Conservation (phyloP, 495 filamentous ascomycete species). For the Aspergillus conjunctus region DNA sequence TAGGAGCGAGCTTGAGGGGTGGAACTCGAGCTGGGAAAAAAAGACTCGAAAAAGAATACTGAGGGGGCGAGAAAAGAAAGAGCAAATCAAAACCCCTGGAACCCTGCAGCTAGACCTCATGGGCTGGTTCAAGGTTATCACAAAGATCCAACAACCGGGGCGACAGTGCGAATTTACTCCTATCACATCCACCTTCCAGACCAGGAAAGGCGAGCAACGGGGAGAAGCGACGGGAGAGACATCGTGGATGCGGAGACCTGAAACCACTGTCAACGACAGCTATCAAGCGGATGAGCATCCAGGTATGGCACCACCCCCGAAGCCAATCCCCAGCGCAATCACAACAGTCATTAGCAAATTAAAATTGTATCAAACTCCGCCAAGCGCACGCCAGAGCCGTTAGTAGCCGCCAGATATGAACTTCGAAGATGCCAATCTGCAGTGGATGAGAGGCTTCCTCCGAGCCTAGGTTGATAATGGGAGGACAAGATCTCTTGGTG, state of each 20-base stretch:
- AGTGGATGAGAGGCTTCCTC: neutral
- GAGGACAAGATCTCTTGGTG: neutral
- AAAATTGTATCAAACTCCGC: neutral
- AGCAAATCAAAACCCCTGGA: neutral
- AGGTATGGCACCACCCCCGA: slow-evolving; percentile 1
- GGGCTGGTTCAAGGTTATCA: neutral
- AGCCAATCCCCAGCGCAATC: neutral
- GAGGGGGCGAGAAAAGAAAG: neutral
- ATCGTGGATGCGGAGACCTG: neutral
- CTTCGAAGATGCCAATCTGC: too few species aligned
- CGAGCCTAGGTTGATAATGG: neutral
- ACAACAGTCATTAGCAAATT: neutral
- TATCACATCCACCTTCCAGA: neutral
- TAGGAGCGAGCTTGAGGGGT: neutral
- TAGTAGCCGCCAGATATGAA: slow-evolving; percentile 1
- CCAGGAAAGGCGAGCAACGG: neutral
- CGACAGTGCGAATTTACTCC: neutral
- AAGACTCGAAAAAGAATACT: neutral
- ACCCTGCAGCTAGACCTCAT: neutral
- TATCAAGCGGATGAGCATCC: neutral
- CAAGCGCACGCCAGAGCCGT: neutral
- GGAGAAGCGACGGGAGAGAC: neutral
- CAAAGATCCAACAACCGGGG: neutral
- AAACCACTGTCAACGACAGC: neutral
- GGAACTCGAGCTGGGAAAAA: neutral